A percentile compares a stretch with the other conserved stretches of the same genome.
Conservation (phyloP, 2,329 filamentous ascomycete species). For the Scolecobasidium constrictum region DNA sequence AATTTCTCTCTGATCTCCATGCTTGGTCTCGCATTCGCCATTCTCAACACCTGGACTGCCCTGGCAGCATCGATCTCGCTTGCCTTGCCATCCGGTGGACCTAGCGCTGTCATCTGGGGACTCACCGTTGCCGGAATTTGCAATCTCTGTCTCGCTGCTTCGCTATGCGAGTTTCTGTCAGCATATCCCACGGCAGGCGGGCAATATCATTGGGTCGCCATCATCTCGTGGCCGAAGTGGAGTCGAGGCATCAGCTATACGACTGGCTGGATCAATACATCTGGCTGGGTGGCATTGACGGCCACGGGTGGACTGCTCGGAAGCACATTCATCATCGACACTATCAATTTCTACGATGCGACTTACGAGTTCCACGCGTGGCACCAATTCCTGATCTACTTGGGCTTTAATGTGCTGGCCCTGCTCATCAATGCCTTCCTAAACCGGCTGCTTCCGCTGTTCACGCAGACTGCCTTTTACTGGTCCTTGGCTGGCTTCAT, state of each 20-base stretch:
- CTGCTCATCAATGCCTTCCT: slow-evolving; percentile 56
- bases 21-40: slow-evolving; percentile 52
- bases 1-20: slow-evolving; percentile 49
- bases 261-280: slow-evolving; percentile 63
- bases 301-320: slow-evolving; percentile 59
- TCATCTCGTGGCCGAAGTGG: slow-evolving; percentile 49
- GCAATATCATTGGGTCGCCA: slow-evolving; percentile 63
- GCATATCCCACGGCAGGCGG: slow-evolving; percentile 47
- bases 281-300: slow-evolving; percentile 57
- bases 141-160: slow-evolving; percentile 58
- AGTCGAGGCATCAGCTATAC: slow-evolving; percentile 55
- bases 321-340: slow-evolving; percentile 54
- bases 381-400: slow-evolving; percentile 66
- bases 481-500: slow-evolving; percentile 61
- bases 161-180: slow-evolving; percentile 60
- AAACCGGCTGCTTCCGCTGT: slow-evolving; percentile 48
- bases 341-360: slow-evolving; percentile 51
- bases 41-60: slow-evolving; percentile 54
- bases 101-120: slow-evolving; percentile 64
- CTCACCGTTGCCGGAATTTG: slow-evolving; percentile 44
- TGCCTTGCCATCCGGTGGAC: slow-evolving; percentile 59
- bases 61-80: slow-evolving; percentile 47
- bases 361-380: slow-evolving; percentile 48
- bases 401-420: slow-evolving; percentile 36
- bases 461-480: slow-evolving; percentile 59